A percentile compares a stretch with the other conserved stretches of the same genome.
phyloP scores from a whole-genome alignment of 192 early-diverging fungal genomes.

The Coemansia reversa region DNA sequence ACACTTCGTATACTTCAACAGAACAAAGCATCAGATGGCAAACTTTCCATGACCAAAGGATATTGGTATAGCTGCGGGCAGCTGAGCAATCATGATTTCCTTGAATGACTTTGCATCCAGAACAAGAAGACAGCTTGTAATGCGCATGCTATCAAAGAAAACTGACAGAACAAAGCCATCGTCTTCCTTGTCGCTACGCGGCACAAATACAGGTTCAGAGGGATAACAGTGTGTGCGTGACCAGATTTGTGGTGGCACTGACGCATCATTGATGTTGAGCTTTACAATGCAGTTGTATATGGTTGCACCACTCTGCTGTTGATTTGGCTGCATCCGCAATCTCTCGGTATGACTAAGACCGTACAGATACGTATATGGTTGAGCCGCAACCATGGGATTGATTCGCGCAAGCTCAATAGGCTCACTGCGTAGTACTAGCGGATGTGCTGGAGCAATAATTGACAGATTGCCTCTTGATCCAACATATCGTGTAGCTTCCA shows the following conservation, averaged over 20 bases:
- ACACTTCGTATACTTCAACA: no score
- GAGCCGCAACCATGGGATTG: conserved; percentile 50
- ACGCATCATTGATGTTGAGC: conserved; percentile 50
- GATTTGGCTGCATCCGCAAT: conserved; percentile 18
- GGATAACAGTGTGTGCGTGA: conserved; percentile 70
- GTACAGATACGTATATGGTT: conserved; percentile 56
- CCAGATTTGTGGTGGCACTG: conserved; percentile 34
- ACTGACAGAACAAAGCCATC: conserved; percentile 73
- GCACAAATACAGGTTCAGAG: conserved; percentile 79
- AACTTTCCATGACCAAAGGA: conserved; percentile 68
- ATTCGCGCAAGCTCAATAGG: conserved; percentile 58
- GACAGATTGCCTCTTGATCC: conserved; percentile 29
- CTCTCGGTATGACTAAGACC: conserved; percentile 49
- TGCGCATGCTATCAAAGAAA: conserved; percentile 66
- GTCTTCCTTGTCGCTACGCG: conserved; percentile 63
- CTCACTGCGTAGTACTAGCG: conserved; percentile 46
- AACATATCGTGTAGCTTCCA: conserved; percentile 58
- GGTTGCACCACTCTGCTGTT: conserved; percentile 26
- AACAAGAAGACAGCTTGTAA: conserved; percentile 68
- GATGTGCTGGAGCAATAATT: conserved; percentile 27
- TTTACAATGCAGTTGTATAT: conserved; percentile 62
- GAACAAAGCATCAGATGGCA: conserved; percentile 20
- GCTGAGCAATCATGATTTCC: conserved; percentile 65
- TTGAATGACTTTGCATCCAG: conserved; percentile 69
- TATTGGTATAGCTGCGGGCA: conserved; percentile 66